Conservation (phyloP, 164 flowering plant genomes). For the Kingdonia uniflora region DNA sequence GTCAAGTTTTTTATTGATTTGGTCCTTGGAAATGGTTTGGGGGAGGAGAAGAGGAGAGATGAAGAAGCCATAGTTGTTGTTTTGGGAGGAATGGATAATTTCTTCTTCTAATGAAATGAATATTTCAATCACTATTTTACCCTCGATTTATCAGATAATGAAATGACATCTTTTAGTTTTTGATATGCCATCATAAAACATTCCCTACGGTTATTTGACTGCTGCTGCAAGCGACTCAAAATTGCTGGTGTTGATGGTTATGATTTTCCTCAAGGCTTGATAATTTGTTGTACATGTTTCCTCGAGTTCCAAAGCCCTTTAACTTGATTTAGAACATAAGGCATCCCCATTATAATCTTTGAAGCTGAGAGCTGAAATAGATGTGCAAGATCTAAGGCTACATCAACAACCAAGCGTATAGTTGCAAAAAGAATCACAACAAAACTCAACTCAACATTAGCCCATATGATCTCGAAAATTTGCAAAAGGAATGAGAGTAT, state of each 20-base stretch:
- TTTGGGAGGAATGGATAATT: not conserved
- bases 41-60: constrained; percentile 18
- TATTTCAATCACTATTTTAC: too few relatives aligned
- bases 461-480: not conserved
- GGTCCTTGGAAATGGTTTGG: constrained; percentile 2
- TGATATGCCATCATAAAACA: too few relatives aligned
- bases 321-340: not conserved
- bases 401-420: not conserved
- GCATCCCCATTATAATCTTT: not conserved
- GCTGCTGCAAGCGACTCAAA: too few relatives aligned
- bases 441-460: constrained; percentile 8
- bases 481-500: not conserved
- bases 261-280: not conserved
- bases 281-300: not conserved
- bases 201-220: too few relatives aligned
- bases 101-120: not conserved
- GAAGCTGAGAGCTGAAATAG: not conserved
- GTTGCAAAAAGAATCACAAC: not conserved
- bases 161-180: too few relatives aligned
- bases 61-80: constrained; percentile 16
- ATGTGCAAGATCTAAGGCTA: not conserved
- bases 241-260: not conserved
- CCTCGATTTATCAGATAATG: too few relatives aligned
- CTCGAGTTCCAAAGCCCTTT: not conserved
- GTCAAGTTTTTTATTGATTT: not conserved